Evolutionary conservation across 345 rosid species (phyloP).

Genomic region (Angophora floribunda): DNA sequence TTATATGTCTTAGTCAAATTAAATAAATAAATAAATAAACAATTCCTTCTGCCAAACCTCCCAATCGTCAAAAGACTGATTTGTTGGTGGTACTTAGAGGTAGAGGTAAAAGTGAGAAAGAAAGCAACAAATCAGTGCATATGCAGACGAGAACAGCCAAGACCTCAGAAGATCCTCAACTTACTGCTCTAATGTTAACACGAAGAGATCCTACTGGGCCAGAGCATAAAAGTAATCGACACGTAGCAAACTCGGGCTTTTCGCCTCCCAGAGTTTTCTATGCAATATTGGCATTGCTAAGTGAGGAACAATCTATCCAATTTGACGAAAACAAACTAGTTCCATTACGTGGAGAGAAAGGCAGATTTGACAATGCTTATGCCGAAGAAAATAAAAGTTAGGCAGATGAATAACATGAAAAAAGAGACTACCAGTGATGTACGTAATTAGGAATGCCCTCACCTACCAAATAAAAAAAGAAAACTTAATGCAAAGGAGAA

Average conservation of each 20-base stretch:
- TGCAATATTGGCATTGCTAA: conserved; percentile 2
- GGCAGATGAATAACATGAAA: not conserved
- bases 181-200: conserved; percentile 66
- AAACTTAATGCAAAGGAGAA: not conserved
- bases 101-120: not conserved
- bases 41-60: not conserved
- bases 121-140: not conserved
- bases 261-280: conserved; percentile 43
- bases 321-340: not conserved
- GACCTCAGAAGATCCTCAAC: conserved; percentile 5
- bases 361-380: not conserved
- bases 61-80: not conserved
- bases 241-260: conserved; percentile 44
- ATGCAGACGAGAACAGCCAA: not conserved
- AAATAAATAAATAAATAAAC: not conserved
- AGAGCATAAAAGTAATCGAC: conserved; percentile 49
- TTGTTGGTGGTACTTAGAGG: not conserved
- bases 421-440: not conserved
- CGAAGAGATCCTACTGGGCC: conserved; percentile 86
- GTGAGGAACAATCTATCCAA: not conserved
- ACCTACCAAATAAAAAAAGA: not conserved
- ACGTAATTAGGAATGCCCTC: not conserved
- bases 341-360: not conserved
- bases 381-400: not conserved
- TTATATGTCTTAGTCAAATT: not conserved